These are phyloP conservation scores for Plectosphaerella cucumerina DNA, from an alignment of 2,329 filamentous ascomycete genomes.

Conservation along the genomic window DNA sequence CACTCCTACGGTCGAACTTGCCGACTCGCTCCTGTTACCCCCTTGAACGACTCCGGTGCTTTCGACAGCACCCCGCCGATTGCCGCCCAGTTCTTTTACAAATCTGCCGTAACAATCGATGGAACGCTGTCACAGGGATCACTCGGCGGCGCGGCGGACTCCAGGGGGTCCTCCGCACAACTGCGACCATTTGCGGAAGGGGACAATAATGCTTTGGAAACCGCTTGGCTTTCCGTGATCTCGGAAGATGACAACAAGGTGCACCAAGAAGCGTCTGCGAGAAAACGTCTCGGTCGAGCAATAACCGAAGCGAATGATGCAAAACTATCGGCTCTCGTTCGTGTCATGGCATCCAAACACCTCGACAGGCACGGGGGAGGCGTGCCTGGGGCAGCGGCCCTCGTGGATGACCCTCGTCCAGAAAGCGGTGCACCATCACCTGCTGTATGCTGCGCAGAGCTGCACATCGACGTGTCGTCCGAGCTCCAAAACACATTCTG, in stretches of 20 bases:
- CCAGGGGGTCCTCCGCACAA: slow-evolving; percentile 51
- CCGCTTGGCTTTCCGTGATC: slow-evolving; percentile 65
- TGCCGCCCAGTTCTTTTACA: slow-evolving; percentile 78
- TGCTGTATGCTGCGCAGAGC: slow-evolving; percentile 43
- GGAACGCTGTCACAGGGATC: slow-evolving; percentile 72
- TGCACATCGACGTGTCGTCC: slow-evolving; percentile 40
- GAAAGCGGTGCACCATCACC: slow-evolving; percentile 23
- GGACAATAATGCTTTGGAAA: slow-evolving; percentile 77
- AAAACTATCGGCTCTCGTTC: slow-evolving; percentile 34
- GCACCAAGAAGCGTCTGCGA: slow-evolving; percentile 35
- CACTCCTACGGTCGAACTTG: slow-evolving; percentile 62
- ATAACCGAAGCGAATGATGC: slow-evolving; percentile 29
- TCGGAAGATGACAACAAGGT: slow-evolving; percentile 42
- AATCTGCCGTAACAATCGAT: slow-evolving; percentile 77
- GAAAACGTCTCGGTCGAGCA: slow-evolving; percentile 25
- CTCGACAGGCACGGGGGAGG: slow-evolving; percentile 39
- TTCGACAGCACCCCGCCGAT: slow-evolving; percentile 55
- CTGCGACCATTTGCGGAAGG: slow-evolving; percentile 73
- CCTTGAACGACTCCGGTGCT: slow-evolving; percentile 34
- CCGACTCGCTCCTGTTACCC: slow-evolving; percentile 44
- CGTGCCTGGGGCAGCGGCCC: slow-evolving; percentile 18
- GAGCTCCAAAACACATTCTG: slow-evolving; percentile 48
- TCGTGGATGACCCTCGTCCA: slow-evolving; percentile 5
- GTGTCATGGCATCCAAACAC: slow-evolving; percentile 41
- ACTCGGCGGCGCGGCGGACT: slow-evolving; percentile 45